These are phyloP conservation scores for Xylariaceae sp. DNA, from an alignment of 2,329 filamentous ascomycete species.

Conservation along the genomic window DNA sequence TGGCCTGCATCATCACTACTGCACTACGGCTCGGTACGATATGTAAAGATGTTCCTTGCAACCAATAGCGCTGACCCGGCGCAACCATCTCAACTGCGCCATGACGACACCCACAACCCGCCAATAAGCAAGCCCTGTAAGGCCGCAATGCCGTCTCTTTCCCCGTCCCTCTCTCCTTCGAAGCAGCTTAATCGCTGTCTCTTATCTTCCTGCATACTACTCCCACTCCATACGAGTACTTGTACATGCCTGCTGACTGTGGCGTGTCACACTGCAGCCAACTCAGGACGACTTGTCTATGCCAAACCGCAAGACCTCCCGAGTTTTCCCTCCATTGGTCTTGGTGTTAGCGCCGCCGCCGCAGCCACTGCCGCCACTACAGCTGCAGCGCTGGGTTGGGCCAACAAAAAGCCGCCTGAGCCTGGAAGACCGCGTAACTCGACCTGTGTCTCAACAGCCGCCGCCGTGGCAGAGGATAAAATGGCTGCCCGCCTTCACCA, in stretches of 20 bases:
- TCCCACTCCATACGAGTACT: background rate
- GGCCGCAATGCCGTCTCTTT: constrained; percentile 9
- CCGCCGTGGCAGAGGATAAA: constrained; percentile 31
- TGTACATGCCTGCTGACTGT: constrained; percentile 1
- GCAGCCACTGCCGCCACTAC: constrained; percentile 57
- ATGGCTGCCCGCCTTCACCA: constrained; percentile 50
- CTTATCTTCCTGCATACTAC: background rate
- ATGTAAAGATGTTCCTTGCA: constrained; percentile 14
- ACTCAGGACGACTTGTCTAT: constrained; percentile 28
- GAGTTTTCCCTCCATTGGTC: constrained; percentile 64
- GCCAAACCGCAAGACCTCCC: constrained; percentile 63
- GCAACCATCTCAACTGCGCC: constrained; percentile 19
- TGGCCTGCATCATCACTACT: constrained; percentile 10
- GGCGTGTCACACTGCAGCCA: constrained; percentile 17
- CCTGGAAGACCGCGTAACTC: constrained; percentile 61
- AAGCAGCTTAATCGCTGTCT: background rate
- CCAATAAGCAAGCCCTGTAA: constrained; percentile 23
- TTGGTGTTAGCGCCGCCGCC: constrained; percentile 41
- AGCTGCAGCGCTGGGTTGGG: constrained; percentile 69
- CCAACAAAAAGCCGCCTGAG: constrained; percentile 60
- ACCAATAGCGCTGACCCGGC: constrained; percentile 17
- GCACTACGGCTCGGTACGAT: constrained; percentile 3
- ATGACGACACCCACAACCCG: constrained; percentile 26
- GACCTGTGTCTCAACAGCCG: constrained; percentile 44
- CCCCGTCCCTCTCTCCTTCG: background rate